These are phyloP conservation scores for Durotheca rogersii DNA, from an alignment of 495 filamentous ascomycete genomes.

Conservation along the genomic window DNA sequence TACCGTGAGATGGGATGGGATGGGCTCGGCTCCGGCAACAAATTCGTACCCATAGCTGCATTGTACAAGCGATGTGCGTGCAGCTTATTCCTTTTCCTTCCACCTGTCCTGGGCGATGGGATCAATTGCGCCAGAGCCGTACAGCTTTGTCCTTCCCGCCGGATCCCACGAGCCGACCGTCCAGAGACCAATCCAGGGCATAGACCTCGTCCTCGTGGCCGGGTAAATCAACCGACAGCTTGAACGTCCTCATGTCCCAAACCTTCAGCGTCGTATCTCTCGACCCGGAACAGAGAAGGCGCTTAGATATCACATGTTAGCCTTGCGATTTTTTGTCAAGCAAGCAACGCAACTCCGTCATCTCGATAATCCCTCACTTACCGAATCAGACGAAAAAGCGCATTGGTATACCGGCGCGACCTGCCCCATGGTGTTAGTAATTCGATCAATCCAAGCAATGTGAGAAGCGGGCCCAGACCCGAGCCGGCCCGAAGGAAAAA, in stretches of 20 bases:
- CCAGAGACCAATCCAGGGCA: slow-evolving; percentile 85
- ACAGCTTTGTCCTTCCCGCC: slow-evolving; percentile 93
- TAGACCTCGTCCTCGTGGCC: slow-evolving; percentile 96
- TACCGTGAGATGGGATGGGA: too few species aligned
- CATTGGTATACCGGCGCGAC: slow-evolving; percentile 88
- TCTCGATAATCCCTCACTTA: slow-evolving; percentile 12
- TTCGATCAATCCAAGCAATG: background rate
- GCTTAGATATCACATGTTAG: slow-evolving; percentile 31
- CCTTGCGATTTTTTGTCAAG: background rate
- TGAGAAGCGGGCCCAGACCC: background rate
- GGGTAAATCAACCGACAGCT: slow-evolving; percentile 79
- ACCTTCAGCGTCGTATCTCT: slow-evolving; percentile 96
- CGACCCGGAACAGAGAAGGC: slow-evolving; percentile 77
- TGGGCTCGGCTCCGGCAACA: too few species aligned
- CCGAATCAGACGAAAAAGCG: slow-evolving; percentile 84
- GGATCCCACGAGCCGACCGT: slow-evolving; percentile 80
- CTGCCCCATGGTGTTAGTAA: slow-evolving; percentile 22
- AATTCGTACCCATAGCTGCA: too few species aligned
- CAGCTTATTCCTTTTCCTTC: background rate
- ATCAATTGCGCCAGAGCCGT: slow-evolving; percentile 70
- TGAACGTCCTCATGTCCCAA: slow-evolving; percentile 85
- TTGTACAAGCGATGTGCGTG: too few species aligned
- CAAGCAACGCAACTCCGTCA: background rate
- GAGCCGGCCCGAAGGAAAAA: background rate
- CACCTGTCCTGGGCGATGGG: background rate